phyloP scores from a whole-genome alignment of 495 filamentous ascomycete species.

The Neurospora tetrasperma region DNA sequence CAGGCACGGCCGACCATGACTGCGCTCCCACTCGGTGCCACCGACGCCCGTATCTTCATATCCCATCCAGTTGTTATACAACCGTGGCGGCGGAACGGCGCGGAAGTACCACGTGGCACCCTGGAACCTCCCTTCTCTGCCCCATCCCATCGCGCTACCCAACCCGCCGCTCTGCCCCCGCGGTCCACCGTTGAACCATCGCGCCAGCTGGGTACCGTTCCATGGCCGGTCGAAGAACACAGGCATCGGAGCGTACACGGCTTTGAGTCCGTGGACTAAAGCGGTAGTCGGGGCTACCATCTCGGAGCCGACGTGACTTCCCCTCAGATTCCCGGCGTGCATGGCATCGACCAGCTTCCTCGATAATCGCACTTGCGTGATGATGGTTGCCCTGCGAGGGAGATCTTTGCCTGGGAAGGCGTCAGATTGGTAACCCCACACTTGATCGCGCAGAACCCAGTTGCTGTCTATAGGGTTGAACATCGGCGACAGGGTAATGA shows the following conservation, averaged over 20 bases:
- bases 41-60: constrained; percentile 42
- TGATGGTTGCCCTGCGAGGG: constrained; percentile 54
- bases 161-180: constrained; percentile 37
- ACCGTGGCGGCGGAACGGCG: constrained; percentile 38
- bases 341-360: constrained; percentile 54
- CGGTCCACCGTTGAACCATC: constrained; percentile 51
- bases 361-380: constrained; percentile 55
- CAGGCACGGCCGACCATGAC: constrained; percentile 42
- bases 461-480: constrained; percentile 53
- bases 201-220: constrained; percentile 42
- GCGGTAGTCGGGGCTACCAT: constrained; percentile 58
- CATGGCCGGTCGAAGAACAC: constrained; percentile 57
- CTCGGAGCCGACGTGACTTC: constrained; percentile 56
- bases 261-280: constrained; percentile 62
- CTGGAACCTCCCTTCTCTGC: constrained; percentile 43
- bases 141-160: constrained; percentile 40
- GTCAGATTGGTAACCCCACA: constrained; percentile 52
- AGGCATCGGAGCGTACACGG: constrained; percentile 57
- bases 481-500: constrained; percentile 60
- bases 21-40: constrained; percentile 41
- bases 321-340: constrained; percentile 49
- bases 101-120: constrained; percentile 51
- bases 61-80: constrained; percentile 57
- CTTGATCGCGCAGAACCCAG: constrained; percentile 52
- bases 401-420: constrained; percentile 37